Evolutionary conservation across 2,329 filamentous ascomycete genomes (phyloP).

Genomic region (Beauveria scarabaeidicola): DNA sequence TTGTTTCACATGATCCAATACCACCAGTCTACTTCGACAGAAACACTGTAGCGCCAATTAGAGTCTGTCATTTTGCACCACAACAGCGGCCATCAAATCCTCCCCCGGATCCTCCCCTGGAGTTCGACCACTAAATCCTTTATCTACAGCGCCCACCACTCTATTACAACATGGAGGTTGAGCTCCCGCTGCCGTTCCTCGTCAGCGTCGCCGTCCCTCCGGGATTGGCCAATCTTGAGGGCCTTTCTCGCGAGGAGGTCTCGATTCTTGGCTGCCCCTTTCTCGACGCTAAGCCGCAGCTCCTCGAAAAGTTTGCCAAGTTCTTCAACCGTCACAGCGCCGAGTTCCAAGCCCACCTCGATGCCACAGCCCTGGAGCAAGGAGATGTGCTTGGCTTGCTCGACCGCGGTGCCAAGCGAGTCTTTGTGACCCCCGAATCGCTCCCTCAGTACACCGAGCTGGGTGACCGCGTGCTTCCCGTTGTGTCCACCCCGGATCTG

Average conservation of each 20-base stretch:
- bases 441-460: slow-evolving; percentile 50
- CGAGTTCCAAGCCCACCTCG: slow-evolving; percentile 60
- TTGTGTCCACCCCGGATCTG: slow-evolving; percentile 38
- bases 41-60: not conserved
- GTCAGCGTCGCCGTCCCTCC: slow-evolving; percentile 47
- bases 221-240: slow-evolving; percentile 39
- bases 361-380: slow-evolving; percentile 59
- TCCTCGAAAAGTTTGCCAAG: slow-evolving; percentile 36
- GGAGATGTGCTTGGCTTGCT: slow-evolving; percentile 74
- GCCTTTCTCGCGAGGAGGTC: slow-evolving; percentile 48
- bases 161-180: slow-evolving; percentile 49
- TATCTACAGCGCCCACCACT: not conserved
- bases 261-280: slow-evolving; percentile 52
- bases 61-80: not conserved
- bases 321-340: slow-evolving; percentile 43
- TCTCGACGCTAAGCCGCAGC: slow-evolving; percentile 42
- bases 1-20: not conserved
- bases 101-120: not conserved
- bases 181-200: slow-evolving; percentile 54
- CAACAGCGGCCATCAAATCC: not conserved
- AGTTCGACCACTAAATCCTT: not conserved
- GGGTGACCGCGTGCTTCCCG: slow-evolving; percentile 47
- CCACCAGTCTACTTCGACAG: not conserved
- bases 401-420: slow-evolving; percentile 74
- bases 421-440: slow-evolving; percentile 69